Evolutionary conservation across 1,284 basidiomycete species (phyloP).

Genomic region (Cryptococcus sp.): DNA sequence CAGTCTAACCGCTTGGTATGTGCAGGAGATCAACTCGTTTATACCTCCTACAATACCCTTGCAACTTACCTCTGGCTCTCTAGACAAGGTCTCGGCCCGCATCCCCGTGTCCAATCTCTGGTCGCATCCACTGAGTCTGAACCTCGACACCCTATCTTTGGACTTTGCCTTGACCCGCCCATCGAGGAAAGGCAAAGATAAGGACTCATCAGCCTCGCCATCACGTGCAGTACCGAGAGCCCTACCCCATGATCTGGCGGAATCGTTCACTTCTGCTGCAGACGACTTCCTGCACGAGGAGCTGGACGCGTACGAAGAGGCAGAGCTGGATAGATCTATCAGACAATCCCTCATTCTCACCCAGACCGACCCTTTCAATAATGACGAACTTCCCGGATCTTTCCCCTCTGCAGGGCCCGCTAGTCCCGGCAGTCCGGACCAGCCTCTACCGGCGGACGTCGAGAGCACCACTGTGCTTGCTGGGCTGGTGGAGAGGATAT

Average conservation of each 20-base stretch:
- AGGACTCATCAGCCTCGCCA: constrained; percentile 20
- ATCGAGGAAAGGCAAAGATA: constrained; percentile 40
- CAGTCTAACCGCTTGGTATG: constrained; percentile 2
- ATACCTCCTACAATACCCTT: constrained; percentile 68
- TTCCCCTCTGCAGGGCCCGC: constrained; percentile 35
- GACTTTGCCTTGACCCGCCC: constrained; percentile 64
- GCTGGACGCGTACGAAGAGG: constrained; percentile 70
- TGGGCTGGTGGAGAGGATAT: constrained; percentile 75
- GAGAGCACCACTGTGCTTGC: constrained; percentile 76
- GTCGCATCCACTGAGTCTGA: constrained; percentile 46
- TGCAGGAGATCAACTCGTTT: constrained; percentile 75
- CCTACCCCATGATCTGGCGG: constrained; percentile 61
- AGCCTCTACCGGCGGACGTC: constrained; percentile 24
- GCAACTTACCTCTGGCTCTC: constrained; percentile 67
- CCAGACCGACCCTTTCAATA: constrained; percentile 41
- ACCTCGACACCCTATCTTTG: constrained; percentile 69
- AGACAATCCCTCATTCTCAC: constrained; percentile 43
- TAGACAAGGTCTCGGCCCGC: constrained; percentile 71
- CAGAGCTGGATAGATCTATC: constrained; percentile 69
- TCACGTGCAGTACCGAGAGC: neutral
- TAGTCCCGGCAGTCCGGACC: constrained; percentile 4
- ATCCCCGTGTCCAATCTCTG: constrained; percentile 51
- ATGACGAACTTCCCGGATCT: constrained; percentile 40
- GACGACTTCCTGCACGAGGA: constrained; percentile 83
- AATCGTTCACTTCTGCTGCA: constrained; percentile 76